Percentiles rank a stretch among this genome's conserved stretches.
phyloP scores from a whole-genome alignment of 1,284 basidiomycete genomes.

The Ustanciosporium gigantosporum region DNA sequence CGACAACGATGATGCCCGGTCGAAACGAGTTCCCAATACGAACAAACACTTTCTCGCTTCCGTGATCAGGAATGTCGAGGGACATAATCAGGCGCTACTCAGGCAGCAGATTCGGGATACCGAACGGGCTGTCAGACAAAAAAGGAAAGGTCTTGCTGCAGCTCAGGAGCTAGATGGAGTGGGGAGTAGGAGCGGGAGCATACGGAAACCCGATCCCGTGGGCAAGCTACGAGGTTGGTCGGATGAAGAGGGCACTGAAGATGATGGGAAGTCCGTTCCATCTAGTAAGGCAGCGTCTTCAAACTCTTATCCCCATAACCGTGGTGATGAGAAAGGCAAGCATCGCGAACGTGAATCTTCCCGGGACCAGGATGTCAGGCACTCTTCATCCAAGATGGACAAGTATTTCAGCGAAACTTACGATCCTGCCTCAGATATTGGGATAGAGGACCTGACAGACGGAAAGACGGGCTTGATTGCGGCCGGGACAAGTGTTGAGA shows the following conservation, averaged over 20 bases:
- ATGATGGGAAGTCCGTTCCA: neutral
- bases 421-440: constrained; percentile 15
- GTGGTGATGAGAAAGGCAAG: too few relatives aligned
- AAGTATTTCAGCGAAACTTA: constrained; percentile 31
- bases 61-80: constrained; percentile 42
- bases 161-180: too few relatives aligned
- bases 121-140: neutral
- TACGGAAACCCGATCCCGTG: neutral
- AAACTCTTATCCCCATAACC: too few relatives aligned
- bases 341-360: too few relatives aligned
- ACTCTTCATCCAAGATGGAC: constrained; percentile 49
- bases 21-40: constrained; percentile 11
- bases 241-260: constrained; percentile 3
- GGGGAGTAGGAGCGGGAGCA: too few relatives aligned
- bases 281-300: neutral
- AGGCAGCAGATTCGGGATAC: constrained; percentile 16
- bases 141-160: neutral
- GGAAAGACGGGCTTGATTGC: constrained; percentile 7
- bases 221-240: constrained; percentile 7
- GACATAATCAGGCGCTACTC: constrained; percentile 40
- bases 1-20: neutral
- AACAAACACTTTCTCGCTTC: constrained; percentile 48
- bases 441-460: constrained; percentile 9
- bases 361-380: neutral
- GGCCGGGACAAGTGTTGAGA: constrained; percentile 1